Conservation (phyloP, 176 grass and related monocot genomes). For the Juncus inflexus region DNA sequence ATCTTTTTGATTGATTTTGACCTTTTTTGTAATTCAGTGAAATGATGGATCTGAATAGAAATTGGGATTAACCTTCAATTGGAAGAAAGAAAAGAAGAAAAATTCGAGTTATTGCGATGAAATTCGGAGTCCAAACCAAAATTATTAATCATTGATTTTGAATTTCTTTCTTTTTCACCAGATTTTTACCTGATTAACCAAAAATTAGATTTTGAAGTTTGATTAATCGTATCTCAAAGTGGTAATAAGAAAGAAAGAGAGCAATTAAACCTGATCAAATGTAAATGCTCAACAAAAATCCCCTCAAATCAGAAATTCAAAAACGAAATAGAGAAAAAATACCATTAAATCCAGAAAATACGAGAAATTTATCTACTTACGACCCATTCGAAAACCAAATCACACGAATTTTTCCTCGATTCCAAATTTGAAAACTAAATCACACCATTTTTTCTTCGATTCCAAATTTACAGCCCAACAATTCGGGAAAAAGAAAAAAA, state of each 20-base stretch:
- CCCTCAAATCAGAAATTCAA: neutral
- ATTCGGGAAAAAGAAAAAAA: no score
- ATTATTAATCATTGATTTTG: neutral
- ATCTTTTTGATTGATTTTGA: slow-evolving; percentile 1
- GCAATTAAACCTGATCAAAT: neutral
- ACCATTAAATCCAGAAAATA: neutral
- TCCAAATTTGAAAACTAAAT: neutral
- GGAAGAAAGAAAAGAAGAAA: neutral
- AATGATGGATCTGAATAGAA: slow-evolving; percentile 17
- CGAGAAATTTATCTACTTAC: neutral
- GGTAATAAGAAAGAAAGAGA: no score
- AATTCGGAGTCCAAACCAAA: neutral
- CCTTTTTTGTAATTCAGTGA: neutral
- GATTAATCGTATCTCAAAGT: no score
- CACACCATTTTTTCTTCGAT: neutral
- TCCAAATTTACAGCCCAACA: no score
- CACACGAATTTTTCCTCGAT: neutral
- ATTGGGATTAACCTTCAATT: slow-evolving; percentile 1
- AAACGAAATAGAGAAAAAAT: neutral
- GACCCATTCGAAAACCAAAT: neutral
- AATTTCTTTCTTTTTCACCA: neutral
- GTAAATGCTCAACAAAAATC: neutral
- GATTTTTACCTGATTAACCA: neutral
- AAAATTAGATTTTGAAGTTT: neutral
- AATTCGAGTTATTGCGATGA: slow-evolving; percentile 13